Percentiles rank a stretch among this genome's conserved stretches.
These are phyloP conservation scores for Friedmanniomyces simplex DNA, from an alignment of 495 filamentous ascomycete species.

Conservation along the genomic window DNA sequence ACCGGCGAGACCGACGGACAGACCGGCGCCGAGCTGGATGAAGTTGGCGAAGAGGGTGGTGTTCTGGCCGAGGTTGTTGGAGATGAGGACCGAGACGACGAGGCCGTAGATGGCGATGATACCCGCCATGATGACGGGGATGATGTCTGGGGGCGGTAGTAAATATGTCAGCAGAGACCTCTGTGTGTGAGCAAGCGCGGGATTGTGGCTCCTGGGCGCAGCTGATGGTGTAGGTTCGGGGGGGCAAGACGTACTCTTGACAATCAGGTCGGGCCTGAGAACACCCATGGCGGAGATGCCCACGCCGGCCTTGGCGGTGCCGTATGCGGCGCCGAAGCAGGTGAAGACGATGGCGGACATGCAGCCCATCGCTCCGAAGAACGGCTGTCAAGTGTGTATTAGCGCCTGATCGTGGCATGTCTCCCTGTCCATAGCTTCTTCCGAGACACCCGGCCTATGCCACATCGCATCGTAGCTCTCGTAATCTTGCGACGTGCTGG, in stretches of 20 bases:
- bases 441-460: neutral
- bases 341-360: slow-evolving; percentile 98
- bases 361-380: slow-evolving; percentile 99
- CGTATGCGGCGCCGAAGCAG: slow-evolving; percentile 96
- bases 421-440: neutral
- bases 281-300: slow-evolving; percentile 98
- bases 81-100: slow-evolving; percentile 96
- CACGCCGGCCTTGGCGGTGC: slow-evolving; percentile 98
- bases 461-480: neutral
- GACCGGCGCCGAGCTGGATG: slow-evolving; percentile 94
- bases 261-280: slow-evolving; percentile 91
- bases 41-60: slow-evolving; percentile 85
- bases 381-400: slow-evolving; percentile 53
- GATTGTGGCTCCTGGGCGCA: too few relatives aligned
- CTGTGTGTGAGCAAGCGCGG: neutral
- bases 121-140: slow-evolving; percentile 99
- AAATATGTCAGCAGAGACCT: neutral
- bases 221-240: neutral
- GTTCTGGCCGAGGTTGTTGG: slow-evolving; percentile 74
- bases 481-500: neutral
- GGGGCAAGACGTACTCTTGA: slow-evolving; percentile 81
- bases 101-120: slow-evolving; percentile 99
- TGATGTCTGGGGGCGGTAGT: slow-evolving; percentile 61
- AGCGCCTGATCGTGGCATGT: neutral
- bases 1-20: slow-evolving; percentile 92